These are phyloP conservation scores for Colletotrichum lindemuthianum DNA, from an alignment of 2,329 filamentous ascomycete species.

Conservation along the genomic window DNA sequence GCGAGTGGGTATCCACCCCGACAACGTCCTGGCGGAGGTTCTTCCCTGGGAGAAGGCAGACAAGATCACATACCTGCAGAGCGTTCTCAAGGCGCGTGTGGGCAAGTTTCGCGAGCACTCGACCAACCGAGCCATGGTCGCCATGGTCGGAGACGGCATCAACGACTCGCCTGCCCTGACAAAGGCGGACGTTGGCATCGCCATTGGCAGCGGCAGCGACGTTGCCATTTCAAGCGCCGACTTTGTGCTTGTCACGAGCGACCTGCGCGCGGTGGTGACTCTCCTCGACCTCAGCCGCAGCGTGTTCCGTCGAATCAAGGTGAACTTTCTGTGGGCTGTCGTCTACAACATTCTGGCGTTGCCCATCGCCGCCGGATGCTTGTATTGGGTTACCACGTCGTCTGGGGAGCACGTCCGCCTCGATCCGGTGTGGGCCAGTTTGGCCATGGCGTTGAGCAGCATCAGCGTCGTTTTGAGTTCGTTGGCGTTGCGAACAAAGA, in stretches of 20 bases:
- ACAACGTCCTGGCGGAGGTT: slow-evolving; percentile 86
- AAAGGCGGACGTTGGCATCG: slow-evolving; percentile 84
- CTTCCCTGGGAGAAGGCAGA: slow-evolving; percentile 85
- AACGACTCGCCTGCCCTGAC: slow-evolving; percentile 88
- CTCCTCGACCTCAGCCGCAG: slow-evolving; percentile 75
- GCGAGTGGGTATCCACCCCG: slow-evolving; percentile 76
- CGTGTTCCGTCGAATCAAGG: slow-evolving; percentile 81
- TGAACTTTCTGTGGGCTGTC: slow-evolving; percentile 88
- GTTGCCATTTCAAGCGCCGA: slow-evolving; percentile 83
- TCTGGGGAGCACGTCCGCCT: slow-evolving; percentile 68
- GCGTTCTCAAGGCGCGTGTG: slow-evolving; percentile 53
- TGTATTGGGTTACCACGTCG: slow-evolving; percentile 67
- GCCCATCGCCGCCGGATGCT: slow-evolving; percentile 81
- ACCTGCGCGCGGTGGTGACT: slow-evolving; percentile 75
- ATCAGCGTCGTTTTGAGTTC: slow-evolving; percentile 89
- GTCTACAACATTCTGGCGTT: slow-evolving; percentile 84
- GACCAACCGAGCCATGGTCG: slow-evolving; percentile 65
- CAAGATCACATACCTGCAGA: slow-evolving; percentile 73
- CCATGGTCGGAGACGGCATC: slow-evolving; percentile 90
- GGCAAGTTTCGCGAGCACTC: slow-evolving; percentile 39
- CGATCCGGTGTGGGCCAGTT: slow-evolving; percentile 85
- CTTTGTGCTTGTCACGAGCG: slow-evolving; percentile 82
- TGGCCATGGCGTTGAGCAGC: slow-evolving; percentile 94
- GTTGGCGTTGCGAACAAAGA: slow-evolving; percentile 69
- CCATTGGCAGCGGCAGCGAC: slow-evolving; percentile 85